A percentile compares a stretch with the other conserved stretches of the same genome.
These are phyloP conservation scores for Saturnispora kantuleensis DNA, from an alignment of 805 yeast genomes.

Conservation along the genomic window DNA sequence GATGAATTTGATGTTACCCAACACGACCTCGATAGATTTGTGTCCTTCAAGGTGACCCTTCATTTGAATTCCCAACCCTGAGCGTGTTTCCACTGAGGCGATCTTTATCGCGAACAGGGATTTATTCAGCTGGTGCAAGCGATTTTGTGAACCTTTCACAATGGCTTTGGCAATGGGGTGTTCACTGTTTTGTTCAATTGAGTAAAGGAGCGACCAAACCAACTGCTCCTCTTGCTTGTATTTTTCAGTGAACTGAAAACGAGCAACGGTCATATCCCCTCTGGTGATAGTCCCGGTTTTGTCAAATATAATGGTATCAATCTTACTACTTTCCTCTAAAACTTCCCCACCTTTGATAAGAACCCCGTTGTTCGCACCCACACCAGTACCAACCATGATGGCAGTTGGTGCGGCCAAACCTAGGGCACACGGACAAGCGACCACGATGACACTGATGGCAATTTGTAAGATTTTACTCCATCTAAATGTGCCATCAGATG, in stretches of 20 bases:
- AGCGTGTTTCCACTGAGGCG: slow-evolving; percentile 27
- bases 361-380: slow-evolving; percentile 84
- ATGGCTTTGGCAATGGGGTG: slow-evolving; percentile 85
- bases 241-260: slow-evolving; percentile 16
- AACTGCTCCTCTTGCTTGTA: slow-evolving; percentile 18
- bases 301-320: slow-evolving; percentile 71
- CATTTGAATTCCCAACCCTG: slow-evolving; percentile 39
- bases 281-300: slow-evolving; percentile 93
- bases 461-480: slow-evolving; percentile 41
- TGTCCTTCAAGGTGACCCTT: slow-evolving; percentile 11
- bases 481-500: slow-evolving; percentile 15
- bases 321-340: slow-evolving; percentile 59
- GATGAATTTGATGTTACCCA: slow-evolving; percentile 47
- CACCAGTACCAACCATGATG: slow-evolving; percentile 97
- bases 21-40: slow-evolving; percentile 25
- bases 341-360: slow-evolving; percentile 89
- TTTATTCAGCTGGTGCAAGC: slow-evolving; percentile 2
- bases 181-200: slow-evolving; percentile 62
- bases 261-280: slow-evolving; percentile 54
- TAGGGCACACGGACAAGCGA: slow-evolving; percentile 97
- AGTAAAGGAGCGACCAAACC: slow-evolving; percentile 43
- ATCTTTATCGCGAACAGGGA: slow-evolving; percentile 16
- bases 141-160: slow-evolving; percentile 23
- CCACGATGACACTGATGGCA: slow-evolving; percentile 87
- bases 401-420: slow-evolving; percentile 99